Evolutionary conservation across 257 asterid species (phyloP), one percentile per base, ranked within the genome.

Genomic region (Solanum pimpinellifolium): DNA sequence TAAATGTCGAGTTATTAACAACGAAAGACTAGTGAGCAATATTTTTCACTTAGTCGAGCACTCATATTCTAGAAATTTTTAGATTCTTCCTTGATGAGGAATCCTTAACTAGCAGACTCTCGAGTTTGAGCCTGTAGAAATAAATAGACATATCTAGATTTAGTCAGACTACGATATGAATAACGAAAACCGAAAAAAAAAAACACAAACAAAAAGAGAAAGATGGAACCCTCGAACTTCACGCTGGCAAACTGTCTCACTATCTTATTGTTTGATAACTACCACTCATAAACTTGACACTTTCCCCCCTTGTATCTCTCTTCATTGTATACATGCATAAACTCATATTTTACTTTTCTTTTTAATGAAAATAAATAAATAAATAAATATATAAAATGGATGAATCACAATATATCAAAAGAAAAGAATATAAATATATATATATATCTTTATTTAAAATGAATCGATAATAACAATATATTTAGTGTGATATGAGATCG

Each of bases 201-300:
- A 37, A 37, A 13, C 3, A 15, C 9, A 16, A 37, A 46, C 25
- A 81, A 14, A 76, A 25, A 62, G 27, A 69, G 59, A 73, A 6
- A 59, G 29, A 81, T 33, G 41, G 10, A 66, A 16, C 91, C 83
- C 89, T 46, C 83, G 80, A 65, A 87, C 25, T 9, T 86, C 86
- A 65, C 25, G 89, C 90, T 83, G 90, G 89, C 90, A 70, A 69
- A 87, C 86, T 87, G 66, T 85, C 66, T 66, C 74, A 83, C 87
- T 41, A 69, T 82, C 77, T 70, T 27, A 87, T 81, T 87, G 83
- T 84, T 85, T 23, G 90, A 85, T 9, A 82, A 46, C 60, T 9
- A 89, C 87, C 59, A 84, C n/a, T 56, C 91, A 83, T 21, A 13
- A 52, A 35, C 80, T 47, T 16, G 68, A 80, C 39, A 46, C 68